phyloP scores from a whole-genome alignment of 179 eudicot species.

The Camellia oleifera region DNA sequence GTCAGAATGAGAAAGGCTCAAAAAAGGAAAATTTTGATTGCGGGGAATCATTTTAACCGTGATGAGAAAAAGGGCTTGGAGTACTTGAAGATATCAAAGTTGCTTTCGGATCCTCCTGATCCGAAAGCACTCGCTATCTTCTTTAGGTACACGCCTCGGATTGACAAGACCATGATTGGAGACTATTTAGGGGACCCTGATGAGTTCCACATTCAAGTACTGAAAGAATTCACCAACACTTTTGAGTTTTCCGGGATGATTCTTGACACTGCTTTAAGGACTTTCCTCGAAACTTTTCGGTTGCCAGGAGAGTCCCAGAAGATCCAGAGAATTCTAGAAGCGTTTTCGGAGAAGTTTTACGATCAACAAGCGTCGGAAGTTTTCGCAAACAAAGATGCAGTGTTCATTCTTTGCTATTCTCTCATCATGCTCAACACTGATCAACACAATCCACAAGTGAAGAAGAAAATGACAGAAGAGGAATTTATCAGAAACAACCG shows the following conservation, averaged over 20 bases:
- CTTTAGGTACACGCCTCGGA: conserved; percentile 69
- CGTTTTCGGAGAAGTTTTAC: conserved; percentile 70
- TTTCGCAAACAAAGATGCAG: conserved; percentile 78
- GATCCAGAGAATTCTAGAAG: conserved; percentile 78
- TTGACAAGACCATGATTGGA: conserved; percentile 78
- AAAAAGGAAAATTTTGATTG: conserved; percentile 64
- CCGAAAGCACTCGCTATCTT: conserved; percentile 70
- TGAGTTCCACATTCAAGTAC: conserved; percentile 69
- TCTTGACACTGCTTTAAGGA: conserved; percentile 78
- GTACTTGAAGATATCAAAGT: conserved; percentile 51
- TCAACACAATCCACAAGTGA: conserved; percentile 94
- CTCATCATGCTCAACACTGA: conserved; percentile 96
- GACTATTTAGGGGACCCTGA: conserved; percentile 93
- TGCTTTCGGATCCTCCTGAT: conserved; percentile 79
- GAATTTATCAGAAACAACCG: conserved; percentile 89
- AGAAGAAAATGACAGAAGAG: conserved; percentile 98
- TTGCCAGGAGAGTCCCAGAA: conserved; percentile 97
- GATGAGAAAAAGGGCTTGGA: conserved; percentile 91
- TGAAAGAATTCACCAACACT: conserved; percentile 67
- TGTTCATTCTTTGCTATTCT: conserved; percentile 72
- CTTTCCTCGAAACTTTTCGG: conserved; percentile 73
- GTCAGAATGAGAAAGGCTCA: conserved; percentile 69
- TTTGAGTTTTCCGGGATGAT: conserved; percentile 75
- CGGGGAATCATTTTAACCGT: conserved; percentile 79
- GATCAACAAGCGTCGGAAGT: conserved; percentile 75